These are phyloP conservation scores for Cunninghamia lanceolata DNA, from an alignment of 75 land plant genomes.

Conservation along the genomic window DNA sequence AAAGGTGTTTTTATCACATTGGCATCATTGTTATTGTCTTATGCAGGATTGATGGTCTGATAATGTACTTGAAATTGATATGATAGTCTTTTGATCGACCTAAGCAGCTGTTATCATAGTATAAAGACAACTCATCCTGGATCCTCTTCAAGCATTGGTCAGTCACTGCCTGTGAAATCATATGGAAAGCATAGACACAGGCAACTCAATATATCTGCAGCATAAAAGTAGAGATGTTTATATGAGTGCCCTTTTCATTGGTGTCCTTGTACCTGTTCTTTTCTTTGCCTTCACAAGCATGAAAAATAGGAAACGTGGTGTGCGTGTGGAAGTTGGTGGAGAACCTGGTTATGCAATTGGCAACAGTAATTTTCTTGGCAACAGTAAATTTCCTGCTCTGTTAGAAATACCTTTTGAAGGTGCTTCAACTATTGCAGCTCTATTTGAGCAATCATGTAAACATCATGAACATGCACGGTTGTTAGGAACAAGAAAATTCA, in stretches of 20 bases:
- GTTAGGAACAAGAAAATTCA: conserved; percentile 67
- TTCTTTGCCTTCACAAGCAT: conserved; percentile 20
- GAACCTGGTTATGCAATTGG: conserved; percentile 66
- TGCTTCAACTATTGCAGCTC: conserved; percentile 66
- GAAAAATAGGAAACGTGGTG: conserved; percentile 54
- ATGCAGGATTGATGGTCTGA: neutral
- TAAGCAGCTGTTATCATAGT: neutral
- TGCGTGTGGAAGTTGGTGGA: conserved; percentile 78
- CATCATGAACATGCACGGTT: conserved; percentile 31
- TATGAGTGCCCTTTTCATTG: conserved; percentile 30
- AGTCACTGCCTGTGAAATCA: neutral
- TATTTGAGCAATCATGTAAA: conserved; percentile 85
- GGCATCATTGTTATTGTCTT: neutral
- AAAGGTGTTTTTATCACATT: neutral
- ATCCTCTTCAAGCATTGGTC: neutral
- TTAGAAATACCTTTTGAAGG: conserved; percentile 86
- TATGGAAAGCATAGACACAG: neutral
- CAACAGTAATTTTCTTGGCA: conserved; percentile 46
- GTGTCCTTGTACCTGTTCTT: conserved; percentile 43
- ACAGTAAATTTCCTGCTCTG: conserved; percentile 38
- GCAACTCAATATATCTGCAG: conserved; percentile 7
- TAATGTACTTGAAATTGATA: neutral
- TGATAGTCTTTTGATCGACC: neutral
- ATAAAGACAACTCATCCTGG: neutral
- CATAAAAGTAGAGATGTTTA: conserved; percentile 10